phyloP scores from a whole-genome alignment of 768 basidiomycete species.

The Psilocybe cubensis region DNA sequence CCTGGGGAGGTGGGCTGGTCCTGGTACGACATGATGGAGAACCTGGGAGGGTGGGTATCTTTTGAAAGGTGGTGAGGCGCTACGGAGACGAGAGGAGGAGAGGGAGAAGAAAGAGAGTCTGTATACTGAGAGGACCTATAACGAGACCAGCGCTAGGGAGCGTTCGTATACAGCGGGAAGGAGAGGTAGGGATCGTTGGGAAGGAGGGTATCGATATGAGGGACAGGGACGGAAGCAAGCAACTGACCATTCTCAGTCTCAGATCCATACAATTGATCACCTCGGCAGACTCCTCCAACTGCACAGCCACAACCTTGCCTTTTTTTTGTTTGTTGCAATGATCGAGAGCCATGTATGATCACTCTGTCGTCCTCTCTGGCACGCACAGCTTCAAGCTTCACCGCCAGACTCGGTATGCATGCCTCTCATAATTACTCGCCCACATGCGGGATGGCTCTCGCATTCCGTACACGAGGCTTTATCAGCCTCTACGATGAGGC shows the following conservation, averaged over 20 bases:
- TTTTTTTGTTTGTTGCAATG: not conserved
- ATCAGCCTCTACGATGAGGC: not conserved
- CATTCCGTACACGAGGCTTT: not conserved
- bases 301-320: conserved; percentile 21
- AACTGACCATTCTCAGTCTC: not conserved
- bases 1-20: conserved; percentile 66
- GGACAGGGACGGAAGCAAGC: conserved; percentile 17
- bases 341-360: too few relatives aligned
- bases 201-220: conserved; percentile 40
- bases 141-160: conserved; percentile 50
- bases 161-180: conserved; percentile 27
- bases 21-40: conserved; percentile 60
- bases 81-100: conserved; percentile 21
- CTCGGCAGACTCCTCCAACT: conserved; percentile 6
- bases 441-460: not conserved
- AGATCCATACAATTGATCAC: conserved; percentile 1
- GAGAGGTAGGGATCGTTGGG: conserved; percentile 26
- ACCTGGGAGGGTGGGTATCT: conserved; percentile 29
- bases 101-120: conserved; percentile 20
- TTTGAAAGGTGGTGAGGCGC: conserved; percentile 18
- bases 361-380: too few relatives aligned
- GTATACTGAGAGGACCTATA: conserved; percentile 28
- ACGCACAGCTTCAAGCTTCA: not conserved
- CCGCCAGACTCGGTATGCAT: not conserved
- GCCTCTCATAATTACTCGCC: not conserved